Percentiles rank a stretch among this genome's conserved stretches.
phyloP scores from a whole-genome alignment of 495 filamentous ascomycete genomes.

The Pyrenula massariospora region DNA sequence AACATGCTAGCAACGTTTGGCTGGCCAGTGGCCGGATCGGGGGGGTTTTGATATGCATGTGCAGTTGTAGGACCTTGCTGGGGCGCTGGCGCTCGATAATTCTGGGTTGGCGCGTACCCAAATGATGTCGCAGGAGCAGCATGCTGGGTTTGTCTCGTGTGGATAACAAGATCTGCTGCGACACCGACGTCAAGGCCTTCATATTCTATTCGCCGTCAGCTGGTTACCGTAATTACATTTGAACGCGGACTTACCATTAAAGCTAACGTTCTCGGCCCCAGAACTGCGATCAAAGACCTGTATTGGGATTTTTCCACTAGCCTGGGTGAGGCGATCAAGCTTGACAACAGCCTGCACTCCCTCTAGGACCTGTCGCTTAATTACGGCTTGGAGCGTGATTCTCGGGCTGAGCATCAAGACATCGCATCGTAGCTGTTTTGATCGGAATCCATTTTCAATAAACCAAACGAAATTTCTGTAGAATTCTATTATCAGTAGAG shows the following conservation, averaged over 20 bases:
- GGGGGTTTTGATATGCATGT: conserved; percentile 2
- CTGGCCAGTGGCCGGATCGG: conserved; percentile 9
- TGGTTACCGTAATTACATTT: not conserved
- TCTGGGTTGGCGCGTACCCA: conserved; percentile 12
- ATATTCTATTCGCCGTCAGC: conserved; percentile 46
- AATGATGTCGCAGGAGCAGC: conserved; percentile 24
- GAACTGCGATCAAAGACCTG: conserved; percentile 75
- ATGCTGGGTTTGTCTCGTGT: conserved; percentile 54
- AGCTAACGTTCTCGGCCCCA: conserved; percentile 59
- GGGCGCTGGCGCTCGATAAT: conserved; percentile 20
- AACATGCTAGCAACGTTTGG: conserved; percentile 35
- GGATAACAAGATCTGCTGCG: conserved; percentile 67
- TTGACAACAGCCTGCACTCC: conserved; percentile 78
- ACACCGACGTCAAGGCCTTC: conserved; percentile 63
- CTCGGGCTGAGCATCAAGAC: conserved; percentile 68
- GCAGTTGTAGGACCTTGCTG: conserved; percentile 19
- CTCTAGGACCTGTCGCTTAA: conserved; percentile 77
- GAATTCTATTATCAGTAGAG: not conserved
- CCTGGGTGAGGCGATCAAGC: conserved; percentile 55
- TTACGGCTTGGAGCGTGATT: conserved; percentile 60
- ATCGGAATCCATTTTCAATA: conserved; percentile 63
- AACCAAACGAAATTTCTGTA: conserved; percentile 65
- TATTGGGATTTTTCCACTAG: conserved; percentile 58
- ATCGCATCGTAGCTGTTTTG: conserved; percentile 59
- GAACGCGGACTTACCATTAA: conserved; percentile 49